These are phyloP conservation scores for Skeletonema marinoi DNA, from an alignment of 108 stramenopile genomes.

Conservation along the genomic window DNA sequence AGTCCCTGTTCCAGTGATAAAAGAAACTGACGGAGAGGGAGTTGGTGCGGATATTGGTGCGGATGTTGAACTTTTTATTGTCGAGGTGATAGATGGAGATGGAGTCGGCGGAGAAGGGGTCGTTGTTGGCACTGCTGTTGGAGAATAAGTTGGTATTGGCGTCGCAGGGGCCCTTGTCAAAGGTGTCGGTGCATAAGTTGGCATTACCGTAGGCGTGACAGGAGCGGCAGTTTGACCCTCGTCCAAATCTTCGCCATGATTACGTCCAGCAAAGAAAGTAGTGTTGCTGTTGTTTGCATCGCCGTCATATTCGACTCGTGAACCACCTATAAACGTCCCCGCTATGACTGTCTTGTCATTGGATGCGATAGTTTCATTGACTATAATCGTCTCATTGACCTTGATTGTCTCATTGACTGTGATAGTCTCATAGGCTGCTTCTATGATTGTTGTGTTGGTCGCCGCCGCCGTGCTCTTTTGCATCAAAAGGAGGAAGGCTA, in stretches of 20 bases:
- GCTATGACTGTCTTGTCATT: neutral
- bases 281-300: neutral
- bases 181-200: neutral
- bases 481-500: neutral
- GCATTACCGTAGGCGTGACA: neutral
- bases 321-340: neutral
- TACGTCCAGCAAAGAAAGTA: neutral
- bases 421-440: neutral
- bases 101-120: neutral
- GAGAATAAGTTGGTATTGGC: neutral
- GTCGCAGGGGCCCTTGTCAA: neutral
- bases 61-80: no score
- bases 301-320: neutral
- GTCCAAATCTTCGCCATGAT: neutral
- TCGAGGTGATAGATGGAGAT: no score
- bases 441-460: neutral
- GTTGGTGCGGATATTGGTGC: no score
- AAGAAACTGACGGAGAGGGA: no score
- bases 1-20: no score
- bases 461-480: neutral
- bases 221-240: neutral
- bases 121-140: neutral
- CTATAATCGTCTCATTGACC: neutral
- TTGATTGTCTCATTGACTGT: neutral
- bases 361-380: no score